These are phyloP conservation scores for Rickenella mellea DNA, from an alignment of 768 basidiomycete species.

Conservation along the genomic window DNA sequence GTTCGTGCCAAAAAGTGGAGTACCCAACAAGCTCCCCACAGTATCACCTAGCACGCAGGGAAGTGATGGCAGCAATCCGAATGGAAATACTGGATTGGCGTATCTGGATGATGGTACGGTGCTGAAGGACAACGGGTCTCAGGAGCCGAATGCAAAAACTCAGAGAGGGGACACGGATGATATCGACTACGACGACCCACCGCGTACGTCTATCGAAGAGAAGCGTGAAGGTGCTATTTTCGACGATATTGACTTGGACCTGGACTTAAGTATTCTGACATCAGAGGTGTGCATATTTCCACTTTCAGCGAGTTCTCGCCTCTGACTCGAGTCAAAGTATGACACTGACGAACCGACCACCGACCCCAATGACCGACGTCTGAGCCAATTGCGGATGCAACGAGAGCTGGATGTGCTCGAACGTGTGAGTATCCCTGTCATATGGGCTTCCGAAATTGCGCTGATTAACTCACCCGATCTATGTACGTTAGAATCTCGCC, in stretches of 20 bases:
- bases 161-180: conserved; percentile 10
- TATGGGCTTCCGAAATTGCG: conserved; percentile 1
- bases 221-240: conserved; percentile 37
- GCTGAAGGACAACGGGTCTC: conserved; percentile 9
- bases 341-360: neutral
- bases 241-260: conserved; percentile 35
- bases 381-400: conserved; percentile 67
- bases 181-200: conserved; percentile 15
- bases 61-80: too few relatives aligned
- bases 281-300: neutral
- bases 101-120: conserved; percentile 31
- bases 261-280: conserved; percentile 30
- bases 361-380: conserved; percentile 65
- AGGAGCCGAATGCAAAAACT: conserved; percentile 9
- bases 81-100: conserved; percentile 30
- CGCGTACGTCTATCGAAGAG: conserved; percentile 28
- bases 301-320: neutral
- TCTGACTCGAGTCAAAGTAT: neutral
- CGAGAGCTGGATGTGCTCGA: conserved; percentile 76
- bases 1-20: too few relatives aligned
- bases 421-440: conserved; percentile 33
- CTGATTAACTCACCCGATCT: too few relatives aligned
- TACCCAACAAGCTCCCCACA: too few relatives aligned
- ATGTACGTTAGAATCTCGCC: conserved; percentile 42
- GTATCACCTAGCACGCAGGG: too few relatives aligned